Percentiles rank a stretch among this genome's conserved stretches.
phyloP scores from a whole-genome alignment of 768 basidiomycete genomes.

The Gymnopilus dilepis region DNA sequence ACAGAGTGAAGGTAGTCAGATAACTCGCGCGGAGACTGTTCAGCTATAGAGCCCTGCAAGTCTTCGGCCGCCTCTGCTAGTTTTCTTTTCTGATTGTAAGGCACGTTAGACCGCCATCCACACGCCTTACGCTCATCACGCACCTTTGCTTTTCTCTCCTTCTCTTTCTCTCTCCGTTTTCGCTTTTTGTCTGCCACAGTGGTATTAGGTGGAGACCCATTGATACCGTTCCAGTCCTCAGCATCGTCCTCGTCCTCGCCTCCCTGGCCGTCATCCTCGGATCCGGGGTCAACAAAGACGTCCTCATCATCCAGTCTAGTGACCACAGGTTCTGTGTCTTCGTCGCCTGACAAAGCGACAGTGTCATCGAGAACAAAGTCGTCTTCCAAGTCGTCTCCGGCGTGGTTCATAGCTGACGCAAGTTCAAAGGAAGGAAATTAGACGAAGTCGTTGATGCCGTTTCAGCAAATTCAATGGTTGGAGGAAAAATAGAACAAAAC shows the following conservation, averaged over 20 bases:
- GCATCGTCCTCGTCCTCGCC: constrained; percentile 32
- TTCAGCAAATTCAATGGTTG: not conserved
- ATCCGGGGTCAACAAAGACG: constrained; percentile 41
- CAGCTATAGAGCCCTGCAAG: constrained; percentile 53
- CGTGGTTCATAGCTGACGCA: constrained; percentile 36
- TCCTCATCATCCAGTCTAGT: constrained; percentile 36
- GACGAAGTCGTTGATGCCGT: not conserved
- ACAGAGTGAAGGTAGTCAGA: constrained; percentile 65
- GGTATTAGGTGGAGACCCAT: constrained; percentile 25
- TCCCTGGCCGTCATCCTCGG: constrained; percentile 29
- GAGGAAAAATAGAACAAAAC: not conserved
- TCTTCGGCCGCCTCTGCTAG: constrained; percentile 49
- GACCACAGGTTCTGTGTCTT: constrained; percentile 38
- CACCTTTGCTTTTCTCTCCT: constrained; percentile 76
- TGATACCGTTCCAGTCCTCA: constrained; percentile 26
- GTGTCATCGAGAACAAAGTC: constrained; percentile 77
- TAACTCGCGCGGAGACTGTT: constrained; percentile 61
- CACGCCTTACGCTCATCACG: constrained; percentile 4
- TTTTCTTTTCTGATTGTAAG: constrained; percentile 63
- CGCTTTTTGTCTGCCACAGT: constrained; percentile 60
- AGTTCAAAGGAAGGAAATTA: constrained; percentile 3
- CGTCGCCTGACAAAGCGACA: constrained; percentile 68
- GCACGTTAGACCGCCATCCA: not conserved
- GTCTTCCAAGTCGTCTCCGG: constrained; percentile 85
- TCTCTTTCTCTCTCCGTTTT: constrained; percentile 75